Evolutionary conservation across 805 yeast genomes (phyloP).

Genomic region (Candida montana): DNA sequence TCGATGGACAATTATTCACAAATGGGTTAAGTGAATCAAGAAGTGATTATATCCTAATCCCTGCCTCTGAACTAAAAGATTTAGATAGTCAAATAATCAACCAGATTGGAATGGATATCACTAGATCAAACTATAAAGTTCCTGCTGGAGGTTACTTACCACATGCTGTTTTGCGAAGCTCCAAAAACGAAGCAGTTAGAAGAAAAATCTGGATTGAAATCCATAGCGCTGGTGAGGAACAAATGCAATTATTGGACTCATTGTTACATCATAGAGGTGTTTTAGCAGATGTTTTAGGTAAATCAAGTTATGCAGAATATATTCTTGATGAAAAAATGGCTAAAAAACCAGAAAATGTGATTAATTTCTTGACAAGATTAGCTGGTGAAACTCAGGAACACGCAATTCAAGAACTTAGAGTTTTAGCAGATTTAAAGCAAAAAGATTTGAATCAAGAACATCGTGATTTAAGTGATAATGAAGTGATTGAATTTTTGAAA

Average conservation of each 20-base stretch:
- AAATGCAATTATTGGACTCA: conserved; percentile 51
- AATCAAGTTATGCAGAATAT: conserved; percentile 65
- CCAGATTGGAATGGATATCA: conserved; percentile 29
- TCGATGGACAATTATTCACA: conserved; percentile 71
- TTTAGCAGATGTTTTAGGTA: conserved; percentile 70
- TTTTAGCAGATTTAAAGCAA: conserved; percentile 37
- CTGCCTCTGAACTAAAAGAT: conserved; percentile 18
- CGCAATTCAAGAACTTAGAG: conserved; percentile 54
- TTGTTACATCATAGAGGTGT: conserved; percentile 62
- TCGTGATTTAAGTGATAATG: conserved; percentile 28
- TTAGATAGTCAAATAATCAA: conserved; percentile 21
- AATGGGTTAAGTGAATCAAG: conserved; percentile 23
- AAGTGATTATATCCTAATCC: conserved; percentile 17
- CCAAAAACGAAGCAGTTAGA: conserved; percentile 53
- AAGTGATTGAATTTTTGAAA: conserved; percentile 43
- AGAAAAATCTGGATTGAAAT: conserved; percentile 68
- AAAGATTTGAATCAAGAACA: conserved; percentile 22
- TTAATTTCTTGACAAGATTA: conserved; percentile 58
- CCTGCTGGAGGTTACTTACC: conserved; percentile 64
- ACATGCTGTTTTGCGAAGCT: conserved; percentile 54
- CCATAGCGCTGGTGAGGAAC: conserved; percentile 60
- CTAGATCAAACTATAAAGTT: conserved; percentile 40
- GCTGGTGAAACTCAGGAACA: conserved; percentile 45
- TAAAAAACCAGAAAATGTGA: conserved; percentile 68
- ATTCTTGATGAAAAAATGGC: conserved; percentile 91